Conservation (phyloP, 2,329 filamentous ascomycete genomes). For the Colletotrichum sp. region DNA sequence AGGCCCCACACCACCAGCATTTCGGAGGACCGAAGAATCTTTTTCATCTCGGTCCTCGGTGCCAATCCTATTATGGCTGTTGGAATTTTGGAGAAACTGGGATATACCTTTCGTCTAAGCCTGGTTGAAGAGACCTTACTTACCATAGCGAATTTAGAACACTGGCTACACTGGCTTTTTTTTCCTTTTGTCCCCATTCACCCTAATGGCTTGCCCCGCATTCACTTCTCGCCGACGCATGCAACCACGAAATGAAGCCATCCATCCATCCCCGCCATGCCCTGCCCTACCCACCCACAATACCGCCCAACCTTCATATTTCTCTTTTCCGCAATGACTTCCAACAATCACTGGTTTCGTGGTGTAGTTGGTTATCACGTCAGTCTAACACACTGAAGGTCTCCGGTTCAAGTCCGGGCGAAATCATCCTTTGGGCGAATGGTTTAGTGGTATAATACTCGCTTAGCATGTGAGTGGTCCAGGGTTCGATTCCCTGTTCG, state of each 20-base stretch:
- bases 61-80: neutral
- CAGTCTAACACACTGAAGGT: conserved; percentile 43
- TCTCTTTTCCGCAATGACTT: too few relatives aligned
- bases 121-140: neutral
- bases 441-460: conserved; percentile 23
- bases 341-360: conserved; percentile 19
- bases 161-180: neutral
- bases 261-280: neutral
- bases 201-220: neutral
- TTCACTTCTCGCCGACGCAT: neutral
- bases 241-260: neutral
- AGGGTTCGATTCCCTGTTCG: conserved; percentile 22
- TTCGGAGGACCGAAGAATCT: neutral
- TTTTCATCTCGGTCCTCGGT: neutral
- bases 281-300: neutral
- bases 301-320: rapidly evolving
- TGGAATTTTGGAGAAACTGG: neutral
- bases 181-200: neutral
- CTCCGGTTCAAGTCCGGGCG: conserved; percentile 23
- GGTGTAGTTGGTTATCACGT: conserved; percentile 53
- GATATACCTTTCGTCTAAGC: neutral
- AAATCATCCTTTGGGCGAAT: conserved; percentile 14
- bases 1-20: neutral
- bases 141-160: neutral
- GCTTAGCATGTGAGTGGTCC: conserved; percentile 23